A percentile compares a stretch with the other conserved stretches of the same genome.
Evolutionary conservation across 495 filamentous ascomycete species (phyloP).

Genomic region (Hyphodiscus hymeniophilus): DNA sequence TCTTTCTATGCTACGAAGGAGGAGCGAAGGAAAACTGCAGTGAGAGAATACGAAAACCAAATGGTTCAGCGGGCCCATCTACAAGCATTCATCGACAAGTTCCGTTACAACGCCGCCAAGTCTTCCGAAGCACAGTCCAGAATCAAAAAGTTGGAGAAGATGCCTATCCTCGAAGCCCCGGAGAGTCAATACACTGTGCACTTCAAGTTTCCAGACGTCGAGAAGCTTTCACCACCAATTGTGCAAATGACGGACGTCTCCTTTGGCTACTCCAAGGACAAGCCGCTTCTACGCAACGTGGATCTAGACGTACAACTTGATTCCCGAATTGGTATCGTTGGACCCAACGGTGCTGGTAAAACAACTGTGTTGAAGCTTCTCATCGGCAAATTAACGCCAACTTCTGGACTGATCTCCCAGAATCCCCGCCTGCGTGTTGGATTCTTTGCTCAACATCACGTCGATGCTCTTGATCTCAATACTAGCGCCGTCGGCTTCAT

Average conservation of each 20-base stretch:
- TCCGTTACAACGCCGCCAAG: slow-evolving; percentile 98
- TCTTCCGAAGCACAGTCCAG: slow-evolving; percentile 95
- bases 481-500: slow-evolving; percentile 89
- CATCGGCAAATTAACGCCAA: slow-evolving; percentile 74
- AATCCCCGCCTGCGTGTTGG: slow-evolving; percentile 83
- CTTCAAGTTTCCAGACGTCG: slow-evolving; percentile 96
- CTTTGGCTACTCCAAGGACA: slow-evolving; percentile 82
- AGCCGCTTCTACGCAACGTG: slow-evolving; percentile 71
- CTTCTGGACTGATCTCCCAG: slow-evolving; percentile 73
- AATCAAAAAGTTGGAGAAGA: slow-evolving; percentile 97
- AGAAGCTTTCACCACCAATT: slow-evolving; percentile 95
- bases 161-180: slow-evolving; percentile 84
- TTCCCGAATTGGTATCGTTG: slow-evolving; percentile 96
- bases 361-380: slow-evolving; percentile 93
- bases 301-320: slow-evolving; percentile 97
- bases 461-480: slow-evolving; percentile 89
- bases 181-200: slow-evolving; percentile 94
- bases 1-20: slow-evolving; percentile 98
- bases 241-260: slow-evolving; percentile 91
- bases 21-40: slow-evolving; percentile 91
- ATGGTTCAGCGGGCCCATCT: slow-evolving; percentile 89
- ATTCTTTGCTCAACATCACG: slow-evolving; percentile 98
- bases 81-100: slow-evolving; percentile 96
- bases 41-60: slow-evolving; percentile 98
- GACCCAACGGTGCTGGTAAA: slow-evolving; percentile 97